Conservation (phyloP, 2,329 filamentous ascomycete species). For the Elsinoe batatas region DNA sequence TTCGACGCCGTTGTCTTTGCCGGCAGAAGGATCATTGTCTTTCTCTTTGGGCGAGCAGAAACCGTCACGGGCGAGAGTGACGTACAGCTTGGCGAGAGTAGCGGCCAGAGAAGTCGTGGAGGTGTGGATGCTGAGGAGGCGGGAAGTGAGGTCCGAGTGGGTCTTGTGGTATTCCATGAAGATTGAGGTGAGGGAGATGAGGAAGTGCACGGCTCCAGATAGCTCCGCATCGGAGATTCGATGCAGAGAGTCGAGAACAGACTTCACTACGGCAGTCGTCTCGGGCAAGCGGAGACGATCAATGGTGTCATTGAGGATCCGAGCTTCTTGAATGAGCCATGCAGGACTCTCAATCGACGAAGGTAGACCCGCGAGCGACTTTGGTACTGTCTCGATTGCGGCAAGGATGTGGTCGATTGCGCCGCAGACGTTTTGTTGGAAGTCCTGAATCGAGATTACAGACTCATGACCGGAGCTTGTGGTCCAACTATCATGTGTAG, state of each 20-base stretch:
- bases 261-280: conserved; percentile 39
- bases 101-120: conserved; percentile 65
- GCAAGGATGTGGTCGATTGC: conserved; percentile 70
- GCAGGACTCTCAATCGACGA: conserved; percentile 49
- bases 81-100: conserved; percentile 66
- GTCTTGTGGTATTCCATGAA: conserved; percentile 61
- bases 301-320: conserved; percentile 41
- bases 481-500: not conserved
- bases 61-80: conserved; percentile 68
- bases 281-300: conserved; percentile 50
- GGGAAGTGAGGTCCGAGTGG: conserved; percentile 47
- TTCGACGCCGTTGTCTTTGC: conserved; percentile 64
- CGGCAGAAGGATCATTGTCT: conserved; percentile 31
- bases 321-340: conserved; percentile 50
- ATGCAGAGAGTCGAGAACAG: conserved; percentile 38
- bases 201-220: conserved; percentile 44
- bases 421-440: conserved; percentile 51
- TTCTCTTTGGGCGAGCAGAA: conserved; percentile 88
- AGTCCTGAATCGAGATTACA: conserved; percentile 26
- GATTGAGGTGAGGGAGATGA: conserved; percentile 58
- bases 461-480: not conserved
- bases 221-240: conserved; percentile 33
- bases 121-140: conserved; percentile 56
- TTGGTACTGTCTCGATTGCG: conserved; percentile 62
- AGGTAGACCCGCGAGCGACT: conserved; percentile 46